Base-by-base conservation (phyloP, 768 basidiomycete genomes). In the Tylopilus cervinicoccineus region DNA sequence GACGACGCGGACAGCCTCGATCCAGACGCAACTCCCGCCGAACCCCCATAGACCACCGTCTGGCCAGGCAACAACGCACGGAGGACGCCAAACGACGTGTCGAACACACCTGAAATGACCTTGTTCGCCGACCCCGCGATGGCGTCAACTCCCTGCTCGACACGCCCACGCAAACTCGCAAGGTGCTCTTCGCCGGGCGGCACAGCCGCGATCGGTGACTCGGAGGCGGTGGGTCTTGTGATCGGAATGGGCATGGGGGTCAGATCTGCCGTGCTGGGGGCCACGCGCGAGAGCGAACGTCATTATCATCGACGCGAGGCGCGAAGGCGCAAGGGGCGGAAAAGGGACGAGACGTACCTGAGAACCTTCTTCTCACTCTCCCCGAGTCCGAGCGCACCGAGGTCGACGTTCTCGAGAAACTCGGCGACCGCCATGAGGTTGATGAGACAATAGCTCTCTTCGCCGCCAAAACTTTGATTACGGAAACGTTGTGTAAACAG, bases 391-490 rank as follows among this genome's bases (percentile, higher is more conserved):
- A 88, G 70, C 1, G 76, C 79, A 8, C 78, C 84, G 47, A 96
- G 73, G 69, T 97, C 93, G 29, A 97, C 92, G 62, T 93, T 90
- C 70, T 95, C 93, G 43, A 97, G 73, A 65, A 97, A 99, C 63
- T 97, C 94, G 1, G 89, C 90, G 6, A 95, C 93, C 11, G 95
- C 95, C 75, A 94, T 83, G 32, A 96, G 73, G 67, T 96, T 98
- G 65, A 97, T 88, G 33, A 95, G 76, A 50, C 93, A 97, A 59
- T 93, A 99, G 40, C 83, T 84, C 59, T 91, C 89, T 61, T 97
- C 93, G 1, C 83, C 81, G 1, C 61, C 64, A 43, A 62, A 57
- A 2, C 51, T 34, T 31, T 60, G 59, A 32, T 70, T 67, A 17
- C 69, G 59, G 47, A 65, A 64, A 3, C 62, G 57, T 44, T 65